Base-by-base conservation (phyloP, 176 grass and related monocot genomes). In the Puya raimondii region DNA sequence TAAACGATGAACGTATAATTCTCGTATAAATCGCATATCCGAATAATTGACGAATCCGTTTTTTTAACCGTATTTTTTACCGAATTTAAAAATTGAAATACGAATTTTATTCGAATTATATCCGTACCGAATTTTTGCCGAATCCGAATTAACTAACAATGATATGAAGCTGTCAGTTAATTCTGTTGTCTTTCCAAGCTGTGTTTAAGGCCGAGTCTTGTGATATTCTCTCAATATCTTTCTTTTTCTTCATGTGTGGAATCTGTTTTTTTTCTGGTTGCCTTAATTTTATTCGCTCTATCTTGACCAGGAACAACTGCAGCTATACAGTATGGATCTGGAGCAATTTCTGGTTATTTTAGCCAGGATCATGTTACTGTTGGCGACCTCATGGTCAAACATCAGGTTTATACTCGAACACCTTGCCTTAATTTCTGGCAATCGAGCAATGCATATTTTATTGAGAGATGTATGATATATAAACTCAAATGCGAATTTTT, bases 291-390 rank as follows among this genome's bases (percentile, higher is more conserved):
- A 64, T 64, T 21, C 77, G 33, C 3, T 76, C 33, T 12, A 25
- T 3, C 33, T 42, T 66, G 53, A 66, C 26, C 69, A 97, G 93
- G 93, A 49, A 97, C 76, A 50, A 78, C 86, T 80, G 89, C 84
- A 54, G 72, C 76, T 52, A 84, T 97, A 85, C 93, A 85, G 72
- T 97, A 97, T 51, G 89, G 86, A 65, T 79, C 72, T 25, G 93
- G 93, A 76, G 53, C 86, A 27, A 87, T 90, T 69, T 73, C 78
- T 70, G 89, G 89, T 11, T 97, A 81, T 74, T 90, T 84, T 65
- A 97, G 89, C 53, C 1, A 97, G 81, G 93, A 90, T 72, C 68
- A 97, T 52, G 84, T 90, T 50, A 77, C 81, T 27, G 63, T 92
- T 78, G 93, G 86, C 57, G 80, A 81, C 70, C 17, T 88, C 25